These are phyloP conservation scores for Phytopythium kandeliae DNA, from an alignment of 352 stramenopile species.

Conservation along the genomic window DNA sequence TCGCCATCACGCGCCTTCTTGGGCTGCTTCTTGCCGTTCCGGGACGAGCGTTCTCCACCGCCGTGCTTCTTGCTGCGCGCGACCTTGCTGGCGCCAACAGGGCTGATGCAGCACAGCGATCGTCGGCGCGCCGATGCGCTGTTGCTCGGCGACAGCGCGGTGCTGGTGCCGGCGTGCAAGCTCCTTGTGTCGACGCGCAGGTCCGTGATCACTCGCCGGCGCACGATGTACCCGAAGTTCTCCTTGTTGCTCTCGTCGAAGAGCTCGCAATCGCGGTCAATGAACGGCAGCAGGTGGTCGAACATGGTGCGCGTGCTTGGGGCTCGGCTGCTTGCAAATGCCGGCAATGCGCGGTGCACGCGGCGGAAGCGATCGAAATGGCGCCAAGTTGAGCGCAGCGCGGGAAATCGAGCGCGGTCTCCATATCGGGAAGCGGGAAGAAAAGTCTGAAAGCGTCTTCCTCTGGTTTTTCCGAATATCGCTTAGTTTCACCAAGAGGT, in stretches of 20 bases:
- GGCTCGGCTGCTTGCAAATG: neutral
- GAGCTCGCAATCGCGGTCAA: constrained; percentile 34
- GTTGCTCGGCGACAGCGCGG: neutral
- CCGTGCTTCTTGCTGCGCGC: constrained; percentile 15
- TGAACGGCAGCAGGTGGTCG: constrained; percentile 33
- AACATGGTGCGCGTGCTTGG: constrained; percentile 15
- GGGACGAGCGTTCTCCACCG: constrained; percentile 10
- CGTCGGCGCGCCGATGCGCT: constrained; percentile 12
- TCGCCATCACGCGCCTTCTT: constrained; percentile 12
- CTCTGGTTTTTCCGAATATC: constrained; percentile 1
- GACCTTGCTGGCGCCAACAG: constrained; percentile 5
- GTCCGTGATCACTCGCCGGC: constrained; percentile 12
- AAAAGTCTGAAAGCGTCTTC: neutral
- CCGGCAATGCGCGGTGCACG: neutral
- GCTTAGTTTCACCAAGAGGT: neutral
- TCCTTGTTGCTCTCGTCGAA: constrained; percentile 59
- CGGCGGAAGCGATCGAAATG: neutral
- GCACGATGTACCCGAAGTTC: constrained; percentile 57
- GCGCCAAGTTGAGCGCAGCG: constrained; percentile 12
- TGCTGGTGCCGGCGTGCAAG: neutral
- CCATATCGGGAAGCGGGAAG: neutral
- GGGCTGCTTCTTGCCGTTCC: constrained; percentile 16
- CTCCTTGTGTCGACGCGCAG: too few relatives aligned
- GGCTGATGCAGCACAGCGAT: constrained; percentile 12
- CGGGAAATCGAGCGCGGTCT: constrained; percentile 13